Conservation (phyloP, 176 grass and related monocot genomes). For the Secale cereale region DNA sequence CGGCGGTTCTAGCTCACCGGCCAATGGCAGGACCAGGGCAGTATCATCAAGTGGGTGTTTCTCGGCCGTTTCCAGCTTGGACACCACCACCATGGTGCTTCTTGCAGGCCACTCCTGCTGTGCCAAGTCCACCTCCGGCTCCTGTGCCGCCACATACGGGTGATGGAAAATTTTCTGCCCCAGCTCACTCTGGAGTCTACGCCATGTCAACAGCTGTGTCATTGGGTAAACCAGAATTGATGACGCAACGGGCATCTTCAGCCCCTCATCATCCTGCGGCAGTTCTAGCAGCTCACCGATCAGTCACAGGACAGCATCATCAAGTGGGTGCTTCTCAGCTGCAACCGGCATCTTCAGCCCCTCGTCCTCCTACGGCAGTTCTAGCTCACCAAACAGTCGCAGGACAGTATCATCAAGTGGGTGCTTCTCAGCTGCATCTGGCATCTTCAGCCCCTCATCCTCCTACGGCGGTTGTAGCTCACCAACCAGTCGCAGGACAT, state of each 20-base stretch:
- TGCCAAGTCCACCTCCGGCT: not conserved
- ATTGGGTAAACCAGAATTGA: not conserved
- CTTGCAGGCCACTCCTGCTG: not conserved
- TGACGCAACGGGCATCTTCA: not conserved
- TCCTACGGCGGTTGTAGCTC: not conserved
- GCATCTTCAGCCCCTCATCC: not conserved
- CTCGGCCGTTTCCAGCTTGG: not conserved
- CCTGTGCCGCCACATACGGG: not conserved
- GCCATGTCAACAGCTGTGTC: not conserved
- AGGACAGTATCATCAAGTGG: not conserved
- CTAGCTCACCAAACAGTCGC: not conserved
- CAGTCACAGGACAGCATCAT: not conserved
- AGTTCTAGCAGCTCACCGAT: not conserved
- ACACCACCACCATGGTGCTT: not conserved
- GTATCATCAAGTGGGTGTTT: not conserved
- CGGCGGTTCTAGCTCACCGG: not conserved
- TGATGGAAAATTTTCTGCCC: not conserved
- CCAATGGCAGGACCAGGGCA: not conserved
- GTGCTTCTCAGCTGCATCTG: not conserved
- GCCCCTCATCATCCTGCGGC: not conserved
- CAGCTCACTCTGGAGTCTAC: not conserved
- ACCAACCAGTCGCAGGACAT: not conserved
- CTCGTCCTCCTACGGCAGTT: not conserved
- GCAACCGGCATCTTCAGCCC: not conserved
- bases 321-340: not conserved